These are phyloP conservation scores for Capillidium heterosporum DNA, from an alignment of 371 early-diverging fungal genomes.

Conservation along the genomic window DNA sequence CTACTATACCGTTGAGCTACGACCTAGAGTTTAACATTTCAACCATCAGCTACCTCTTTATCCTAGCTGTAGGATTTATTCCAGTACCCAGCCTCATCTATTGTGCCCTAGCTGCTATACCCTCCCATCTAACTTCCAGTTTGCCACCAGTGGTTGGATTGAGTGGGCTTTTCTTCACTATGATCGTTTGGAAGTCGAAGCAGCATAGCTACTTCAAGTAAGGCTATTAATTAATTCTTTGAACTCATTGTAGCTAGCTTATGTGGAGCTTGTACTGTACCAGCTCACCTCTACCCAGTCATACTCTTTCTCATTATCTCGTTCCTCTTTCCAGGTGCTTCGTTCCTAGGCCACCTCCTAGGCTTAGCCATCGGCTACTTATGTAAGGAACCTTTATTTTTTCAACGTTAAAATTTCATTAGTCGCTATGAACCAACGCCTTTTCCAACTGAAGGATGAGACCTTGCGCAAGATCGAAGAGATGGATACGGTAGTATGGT, in stretches of 20 bases:
- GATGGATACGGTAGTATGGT: no score
- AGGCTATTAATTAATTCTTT: not conserved
- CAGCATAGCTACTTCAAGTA: not conserved
- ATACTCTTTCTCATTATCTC: not conserved
- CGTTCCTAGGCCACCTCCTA: conserved; percentile 3
- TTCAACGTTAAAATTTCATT: not conserved
- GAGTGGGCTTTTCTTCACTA: not conserved
- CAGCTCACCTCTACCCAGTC: not conserved
- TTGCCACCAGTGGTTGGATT: not conserved
- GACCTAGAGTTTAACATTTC: not conserved
- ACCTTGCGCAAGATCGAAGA: no score
- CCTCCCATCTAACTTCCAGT: not conserved
- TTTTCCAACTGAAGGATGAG: not conserved
- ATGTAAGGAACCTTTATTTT: not conserved
- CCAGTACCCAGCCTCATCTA: not conserved
- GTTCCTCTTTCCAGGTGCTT: conserved; percentile 4
- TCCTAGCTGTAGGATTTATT: not conserved
- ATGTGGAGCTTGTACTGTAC: conserved; percentile 1
- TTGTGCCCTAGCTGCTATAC: not conserved
- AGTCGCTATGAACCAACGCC: not conserved
- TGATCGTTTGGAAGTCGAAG: conserved; percentile 5
- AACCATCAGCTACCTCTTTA: not conserved
- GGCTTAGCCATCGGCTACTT: not conserved
- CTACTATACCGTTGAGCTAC: not conserved
- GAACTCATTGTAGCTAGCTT: not conserved